These are phyloP conservation scores for Dalbergia oliveri DNA, from an alignment of 306 rosid species.

Conservation along the genomic window DNA sequence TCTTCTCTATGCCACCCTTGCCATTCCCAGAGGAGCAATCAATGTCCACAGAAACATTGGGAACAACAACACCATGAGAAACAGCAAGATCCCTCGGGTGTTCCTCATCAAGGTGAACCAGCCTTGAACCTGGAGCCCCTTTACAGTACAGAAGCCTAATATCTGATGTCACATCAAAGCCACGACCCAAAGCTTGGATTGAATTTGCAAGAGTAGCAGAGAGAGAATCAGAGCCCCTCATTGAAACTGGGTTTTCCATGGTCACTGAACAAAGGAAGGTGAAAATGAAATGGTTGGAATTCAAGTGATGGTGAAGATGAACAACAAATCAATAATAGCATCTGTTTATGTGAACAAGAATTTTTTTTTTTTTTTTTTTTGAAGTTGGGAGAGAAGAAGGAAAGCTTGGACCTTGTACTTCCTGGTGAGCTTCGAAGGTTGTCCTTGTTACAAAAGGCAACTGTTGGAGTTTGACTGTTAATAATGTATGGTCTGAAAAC, in stretches of 20 bases:
- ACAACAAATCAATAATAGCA: constrained; percentile 32
- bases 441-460: constrained; percentile 51
- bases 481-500: constrained; percentile 51
- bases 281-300: neutral
- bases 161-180: constrained; percentile 96
- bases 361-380: neutral
- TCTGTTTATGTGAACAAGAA: constrained; percentile 26
- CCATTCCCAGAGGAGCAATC: constrained; percentile 59
- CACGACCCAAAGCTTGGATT: constrained; percentile 95
- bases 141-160: constrained; percentile 93
- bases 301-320: constrained; percentile 10
- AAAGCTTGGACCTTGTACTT: constrained; percentile 46
- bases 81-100: constrained; percentile 67
- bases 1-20: constrained; percentile 50
- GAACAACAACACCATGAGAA: constrained; percentile 61
- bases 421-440: constrained; percentile 45
- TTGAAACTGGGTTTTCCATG: constrained; percentile 52
- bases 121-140: constrained; percentile 92
- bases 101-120: constrained; percentile 69
- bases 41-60: constrained; percentile 74
- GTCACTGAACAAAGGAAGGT: constrained; percentile 25
- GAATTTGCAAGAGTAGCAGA: constrained; percentile 74
- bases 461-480: constrained; percentile 68
- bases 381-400: neutral
- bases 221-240: constrained; percentile 64